Base-by-base conservation (phyloP, 163 green algal species). In the Scenedesmus sp. region DNA sequence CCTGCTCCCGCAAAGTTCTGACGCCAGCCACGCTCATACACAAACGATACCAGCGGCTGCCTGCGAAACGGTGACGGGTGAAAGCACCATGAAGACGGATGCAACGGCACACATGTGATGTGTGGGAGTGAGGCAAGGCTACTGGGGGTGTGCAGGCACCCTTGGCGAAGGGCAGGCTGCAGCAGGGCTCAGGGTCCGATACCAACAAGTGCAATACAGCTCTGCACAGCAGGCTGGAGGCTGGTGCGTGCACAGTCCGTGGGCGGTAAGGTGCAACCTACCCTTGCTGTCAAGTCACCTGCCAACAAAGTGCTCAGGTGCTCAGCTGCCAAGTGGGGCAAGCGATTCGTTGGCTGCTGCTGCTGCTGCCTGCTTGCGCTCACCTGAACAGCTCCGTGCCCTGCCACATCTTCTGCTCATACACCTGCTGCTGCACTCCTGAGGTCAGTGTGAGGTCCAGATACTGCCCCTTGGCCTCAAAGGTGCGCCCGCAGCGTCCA, bases 1-100 rank as follows among this genome's bases (percentile, higher is more conserved):
- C 97, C 98, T 40, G 96, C 96, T 93, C 96, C 97, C 0, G 94
- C 92, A 89, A 99, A 99, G 33, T 92, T 92, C 90, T 99, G 97
- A 12, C 98, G 88, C 98, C 98, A 99, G 20, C 98, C 98, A 13
- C 98, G 95, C 94, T 99, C 98, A 93, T 99, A 99, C 3, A 96
- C 95, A 83, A 97, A 98, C 73, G 89, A 96, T 0, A 99, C 94
- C 26, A 98, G 85, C 22, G 93, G 93, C 86, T 91, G 93, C 88
- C 93, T 95, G 92, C 33, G 22, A 40, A 40, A 37, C 3, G 53
- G 46, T n/a, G n/a, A n/a, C n/a, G n/a, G n/a, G 49, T 1, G 30
- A 86, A 40, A 49, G 70, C 24, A 30, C 16, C 59, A 72, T 13
- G 3, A 72, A n/a, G 59, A 72, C 9, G 53, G 33, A 35, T 24